Conservation (phyloP, 805 yeast genomes). For the Hanseniaspora nectarophila region DNA sequence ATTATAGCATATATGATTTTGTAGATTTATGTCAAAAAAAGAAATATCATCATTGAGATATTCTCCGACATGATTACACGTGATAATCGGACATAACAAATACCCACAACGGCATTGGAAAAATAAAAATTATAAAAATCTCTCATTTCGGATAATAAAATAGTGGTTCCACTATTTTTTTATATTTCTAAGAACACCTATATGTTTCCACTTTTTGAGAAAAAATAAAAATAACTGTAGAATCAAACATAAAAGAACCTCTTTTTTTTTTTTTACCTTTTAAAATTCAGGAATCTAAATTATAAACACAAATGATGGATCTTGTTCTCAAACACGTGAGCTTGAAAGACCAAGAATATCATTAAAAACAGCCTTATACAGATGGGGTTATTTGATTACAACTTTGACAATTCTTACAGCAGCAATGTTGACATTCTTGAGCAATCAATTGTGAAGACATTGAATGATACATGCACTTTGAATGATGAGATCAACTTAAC, state of each 20-base stretch:
- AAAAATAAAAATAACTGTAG: too few species aligned
- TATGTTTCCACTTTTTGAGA: too few species aligned
- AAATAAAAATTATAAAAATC: too few species aligned
- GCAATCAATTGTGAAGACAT: neutral
- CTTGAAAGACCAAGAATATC: neutral
- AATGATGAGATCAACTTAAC: neutral
- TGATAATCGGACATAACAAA: too few species aligned
- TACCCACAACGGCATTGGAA: too few species aligned
- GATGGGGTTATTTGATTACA: constrained; percentile 3
- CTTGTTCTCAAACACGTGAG: neutral
- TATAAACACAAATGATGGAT: too few species aligned
- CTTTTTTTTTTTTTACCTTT: neutral
- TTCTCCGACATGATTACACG: too few species aligned
- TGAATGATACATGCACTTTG: neutral
- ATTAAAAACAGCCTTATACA: neutral
- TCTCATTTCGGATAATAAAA: neutral
- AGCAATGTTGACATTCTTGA: neutral
- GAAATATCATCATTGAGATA: too few species aligned
- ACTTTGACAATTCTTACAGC: neutral
- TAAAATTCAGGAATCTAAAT: neutral
- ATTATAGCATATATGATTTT: too few species aligned
- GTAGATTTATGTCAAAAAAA: too few species aligned
- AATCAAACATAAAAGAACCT: neutral
- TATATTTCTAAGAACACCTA: too few species aligned
- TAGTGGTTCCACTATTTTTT: constrained; percentile 6